Percentiles rank a stretch among this genome's conserved stretches.
Conservation (phyloP, 768 basidiomycete genomes). For the Neoboletus magnificus region DNA sequence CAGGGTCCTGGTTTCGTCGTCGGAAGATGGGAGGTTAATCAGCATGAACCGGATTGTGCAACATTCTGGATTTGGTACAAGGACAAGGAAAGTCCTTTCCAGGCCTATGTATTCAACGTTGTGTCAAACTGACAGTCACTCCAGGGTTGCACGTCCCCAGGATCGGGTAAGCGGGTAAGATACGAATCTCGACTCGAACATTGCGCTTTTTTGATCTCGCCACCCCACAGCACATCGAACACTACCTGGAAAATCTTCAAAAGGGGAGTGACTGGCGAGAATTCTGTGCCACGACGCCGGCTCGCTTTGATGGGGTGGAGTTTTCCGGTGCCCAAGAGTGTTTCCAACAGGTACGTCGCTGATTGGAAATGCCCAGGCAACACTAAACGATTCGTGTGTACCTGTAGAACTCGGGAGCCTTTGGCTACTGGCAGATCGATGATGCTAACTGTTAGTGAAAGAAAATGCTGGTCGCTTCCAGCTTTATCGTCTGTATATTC, state of each 20-base stretch:
- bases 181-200: not conserved
- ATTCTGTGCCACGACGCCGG: slow-evolving; percentile 35
- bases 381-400: not conserved
- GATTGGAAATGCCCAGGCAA: not conserved
- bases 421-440: slow-evolving; percentile 27
- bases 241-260: slow-evolving; percentile 29
- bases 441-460: not conserved
- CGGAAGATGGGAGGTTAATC: slow-evolving; percentile 27
- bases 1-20: slow-evolving; percentile 13
- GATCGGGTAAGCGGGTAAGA: slow-evolving; percentile 25
- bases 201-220: not conserved
- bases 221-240: slow-evolving; percentile 25
- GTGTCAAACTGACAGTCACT: not conserved
- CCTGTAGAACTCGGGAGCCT: not conserved
- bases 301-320: slow-evolving; percentile 20
- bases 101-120: too few species aligned
- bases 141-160: slow-evolving; percentile 23
- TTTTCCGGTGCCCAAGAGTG: slow-evolving; percentile 26
- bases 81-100: slow-evolving; percentile 23
- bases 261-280: slow-evolving; percentile 27
- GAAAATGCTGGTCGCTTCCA: not conserved
- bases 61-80: slow-evolving; percentile 28
- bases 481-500: not conserved
- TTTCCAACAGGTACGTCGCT: slow-evolving; percentile 12
- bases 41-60: slow-evolving; percentile 28